These are phyloP conservation scores for Wilhelminamyces savonicus DNA, from an alignment of 805 yeast species.

Conservation along the genomic window DNA sequence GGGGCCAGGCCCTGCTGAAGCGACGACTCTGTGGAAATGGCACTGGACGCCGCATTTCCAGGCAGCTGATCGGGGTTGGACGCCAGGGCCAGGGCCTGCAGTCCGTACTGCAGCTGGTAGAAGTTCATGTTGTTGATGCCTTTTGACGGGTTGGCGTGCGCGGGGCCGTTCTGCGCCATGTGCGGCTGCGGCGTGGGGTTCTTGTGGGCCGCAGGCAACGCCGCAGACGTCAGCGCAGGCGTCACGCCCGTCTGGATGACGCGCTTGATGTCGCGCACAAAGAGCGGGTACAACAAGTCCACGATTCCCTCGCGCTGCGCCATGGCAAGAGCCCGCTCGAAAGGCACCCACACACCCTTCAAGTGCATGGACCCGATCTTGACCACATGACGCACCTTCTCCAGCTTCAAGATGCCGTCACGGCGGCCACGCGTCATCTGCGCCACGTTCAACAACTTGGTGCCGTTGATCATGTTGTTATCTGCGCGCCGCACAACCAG, in stretches of 20 bases:
- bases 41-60: too few relatives aligned
- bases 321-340: conserved; percentile 74
- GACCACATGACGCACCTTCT: conserved; percentile 71
- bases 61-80: neutral
- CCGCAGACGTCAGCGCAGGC: conserved; percentile 15
- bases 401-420: conserved; percentile 77
- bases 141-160: too few relatives aligned
- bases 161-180: too few relatives aligned
- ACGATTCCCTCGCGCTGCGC: conserved; percentile 69
- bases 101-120: too few relatives aligned
- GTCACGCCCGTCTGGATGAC: conserved; percentile 42
- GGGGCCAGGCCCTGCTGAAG: neutral
- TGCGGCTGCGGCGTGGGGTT: too few relatives aligned
- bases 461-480: conserved; percentile 81
- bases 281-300: conserved; percentile 24
- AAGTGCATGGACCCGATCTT: conserved; percentile 84
- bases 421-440: conserved; percentile 85
- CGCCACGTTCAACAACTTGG: conserved; percentile 75
- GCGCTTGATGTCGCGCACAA: conserved; percentile 64
- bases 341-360: conserved; percentile 89
- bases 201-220: too few relatives aligned
- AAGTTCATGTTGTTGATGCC: too few relatives aligned
- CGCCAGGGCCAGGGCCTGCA: too few relatives aligned
- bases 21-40: too few relatives aligned
- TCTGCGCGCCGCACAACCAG: conserved; percentile 81